Base-by-base conservation (phyloP, 2,329 filamentous ascomycete genomes). In the Trichoderma semiorbis region DNA sequence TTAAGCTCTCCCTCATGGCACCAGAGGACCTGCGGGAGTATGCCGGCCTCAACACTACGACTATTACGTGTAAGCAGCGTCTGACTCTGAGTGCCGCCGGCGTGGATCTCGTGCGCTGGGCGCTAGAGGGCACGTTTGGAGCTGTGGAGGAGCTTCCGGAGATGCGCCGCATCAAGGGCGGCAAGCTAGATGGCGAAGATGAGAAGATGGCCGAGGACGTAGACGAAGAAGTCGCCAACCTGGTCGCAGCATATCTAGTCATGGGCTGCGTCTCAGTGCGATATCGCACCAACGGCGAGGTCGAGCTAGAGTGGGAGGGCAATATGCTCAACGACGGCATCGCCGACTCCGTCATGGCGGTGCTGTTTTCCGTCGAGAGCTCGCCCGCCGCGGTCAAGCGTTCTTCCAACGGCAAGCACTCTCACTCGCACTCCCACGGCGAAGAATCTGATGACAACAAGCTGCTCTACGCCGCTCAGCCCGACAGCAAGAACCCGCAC, bases 311-410 rank as follows among this genome's bases (percentile, higher is more conserved):
- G 82, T 99, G 96, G 96, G 95, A 98, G 80, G 96, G 95, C 72
- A 99, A 98, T 80, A 93, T 97, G 84, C 91, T 98, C 78, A 99
- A 98, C 80, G 96, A 99, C 78, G 93, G 94, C 73, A 97, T 99
- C 78, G 96, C 96, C n/a, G 96, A 99, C 81, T 94, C 96, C 18
- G 92, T 98, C 69, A 93, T 98, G 86, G 94, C 94, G 1, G 94
- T 98, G 3, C 87, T 99, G 12, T 90, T 97, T 76, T 95, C 93
- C 0, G 93, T 97, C 26, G 96, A 99, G 82, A 97, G 92, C 81
- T 97, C 93, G 69, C 96, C 95, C 6, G 96, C 96, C 16, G 95
- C 96, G 14, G 95, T 99, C 65, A 97, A 96, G 83, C 93, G 94
- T 50, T 78, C 75, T 43, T 77, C 76, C 5, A 72, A 80, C 70